Evolutionary conservation across 495 filamentous ascomycete species (phyloP).

Genomic region (Annulohypoxylon maeteangense): DNA sequence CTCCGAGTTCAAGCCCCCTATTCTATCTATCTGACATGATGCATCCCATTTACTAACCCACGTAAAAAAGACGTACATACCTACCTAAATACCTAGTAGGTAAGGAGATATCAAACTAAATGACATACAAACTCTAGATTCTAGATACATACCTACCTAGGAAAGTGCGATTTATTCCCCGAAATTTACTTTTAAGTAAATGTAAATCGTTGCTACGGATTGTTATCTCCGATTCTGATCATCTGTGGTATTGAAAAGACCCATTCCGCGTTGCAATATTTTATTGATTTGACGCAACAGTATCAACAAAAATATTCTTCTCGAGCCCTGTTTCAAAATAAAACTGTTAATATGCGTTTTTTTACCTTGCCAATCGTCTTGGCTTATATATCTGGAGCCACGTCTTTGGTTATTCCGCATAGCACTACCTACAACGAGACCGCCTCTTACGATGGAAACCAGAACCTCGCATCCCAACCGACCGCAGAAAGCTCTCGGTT

Average conservation of each 20-base stretch:
- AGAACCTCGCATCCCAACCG: background rate
- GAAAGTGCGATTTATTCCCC: background rate
- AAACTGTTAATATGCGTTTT: conserved; percentile 22
- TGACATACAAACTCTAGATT: background rate
- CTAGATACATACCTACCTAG: too few species aligned
- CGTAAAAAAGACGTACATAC: background rate
- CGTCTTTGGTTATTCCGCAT: background rate
- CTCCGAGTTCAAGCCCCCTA: background rate
- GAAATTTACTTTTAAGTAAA: background rate
- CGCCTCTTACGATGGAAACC: background rate
- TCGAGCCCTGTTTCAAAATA: background rate
- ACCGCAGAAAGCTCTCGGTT: background rate
- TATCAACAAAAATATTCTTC: background rate
- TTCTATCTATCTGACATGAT: background rate
- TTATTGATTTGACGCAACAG: background rate
- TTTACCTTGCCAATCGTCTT: background rate
- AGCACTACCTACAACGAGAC: background rate
- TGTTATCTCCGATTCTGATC: background rate
- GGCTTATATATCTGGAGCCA: background rate
- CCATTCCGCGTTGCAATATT: background rate
- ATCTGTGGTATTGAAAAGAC: background rate
- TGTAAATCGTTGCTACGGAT: background rate
- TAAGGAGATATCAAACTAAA: too few species aligned
- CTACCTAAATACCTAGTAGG: too few species aligned
- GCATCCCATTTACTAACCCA: background rate